Percentiles rank a stretch among this genome's conserved stretches.
phyloP scores from a whole-genome alignment of 2,329 filamentous ascomycete species.

The Metarhizium robertsii region DNA sequence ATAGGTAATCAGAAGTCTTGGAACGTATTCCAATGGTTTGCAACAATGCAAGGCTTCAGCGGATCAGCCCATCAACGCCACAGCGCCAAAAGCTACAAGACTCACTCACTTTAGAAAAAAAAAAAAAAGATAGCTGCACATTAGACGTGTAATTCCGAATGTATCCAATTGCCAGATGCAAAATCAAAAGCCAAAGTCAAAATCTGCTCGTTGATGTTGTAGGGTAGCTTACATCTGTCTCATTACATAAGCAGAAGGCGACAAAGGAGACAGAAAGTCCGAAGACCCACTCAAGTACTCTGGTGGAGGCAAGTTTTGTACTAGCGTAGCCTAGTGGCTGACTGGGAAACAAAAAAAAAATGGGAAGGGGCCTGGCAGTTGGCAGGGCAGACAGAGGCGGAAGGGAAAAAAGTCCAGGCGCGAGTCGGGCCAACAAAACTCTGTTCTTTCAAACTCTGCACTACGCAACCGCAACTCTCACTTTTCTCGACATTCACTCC shows the following conservation, averaged over 20 bases:
- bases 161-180: no score
- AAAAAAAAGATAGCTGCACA: no score
- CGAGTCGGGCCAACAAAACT: conserved; percentile 6
- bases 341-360: conserved; percentile 11
- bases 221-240: background rate
- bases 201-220: background rate
- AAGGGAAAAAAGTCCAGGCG: conserved; percentile 13
- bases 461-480: conserved; percentile 7
- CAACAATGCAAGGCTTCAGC: no score
- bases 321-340: conserved; percentile 10
- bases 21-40: no score
- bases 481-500: conserved; percentile 17
- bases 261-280: conserved; percentile 5
- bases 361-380: conserved; percentile 9
- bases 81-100: no score
- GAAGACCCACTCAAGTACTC: background rate
- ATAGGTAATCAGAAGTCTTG: no score
- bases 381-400: conserved; percentile 1
- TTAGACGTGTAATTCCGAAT: no score
- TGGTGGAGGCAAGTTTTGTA: conserved; percentile 6
- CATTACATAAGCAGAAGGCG: background rate
- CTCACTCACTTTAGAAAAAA: no score
- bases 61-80: no score
- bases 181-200: no score
- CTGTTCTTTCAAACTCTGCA: conserved; percentile 16